These are phyloP conservation scores for Plantago elongata DNA, from an alignment of 257 asterid genomes.

Conservation along the genomic window DNA sequence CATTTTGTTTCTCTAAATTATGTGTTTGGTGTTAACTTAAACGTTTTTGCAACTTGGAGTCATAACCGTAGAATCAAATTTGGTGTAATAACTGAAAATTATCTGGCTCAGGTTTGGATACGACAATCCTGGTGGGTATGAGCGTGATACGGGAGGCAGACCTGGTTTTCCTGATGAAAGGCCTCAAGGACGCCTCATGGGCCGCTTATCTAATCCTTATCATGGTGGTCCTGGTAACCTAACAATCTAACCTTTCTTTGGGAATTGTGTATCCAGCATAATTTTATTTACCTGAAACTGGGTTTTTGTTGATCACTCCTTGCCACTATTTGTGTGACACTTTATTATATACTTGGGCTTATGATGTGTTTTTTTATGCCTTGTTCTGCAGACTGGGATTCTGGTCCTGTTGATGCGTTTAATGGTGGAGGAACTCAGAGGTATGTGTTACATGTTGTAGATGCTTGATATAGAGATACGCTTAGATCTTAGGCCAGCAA, in stretches of 20 bases:
- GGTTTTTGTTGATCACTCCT: background rate
- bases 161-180: constrained; percentile 83
- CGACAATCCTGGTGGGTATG: constrained; percentile 75
- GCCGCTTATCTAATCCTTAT: constrained; percentile 70
- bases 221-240: constrained; percentile 50
- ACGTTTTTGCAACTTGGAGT: background rate
- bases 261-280: no score
- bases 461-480: background rate
- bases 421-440: constrained; percentile 58
- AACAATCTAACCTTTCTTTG: background rate
- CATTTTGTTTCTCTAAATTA: background rate
- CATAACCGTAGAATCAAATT: constrained; percentile 6
- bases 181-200: constrained; percentile 74
- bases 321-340: background rate
- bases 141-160: constrained; percentile 82
- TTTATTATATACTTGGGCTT: constrained; percentile 2
- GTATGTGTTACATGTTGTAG: constrained; percentile 25
- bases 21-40: background rate
- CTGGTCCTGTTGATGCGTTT: constrained; percentile 73
- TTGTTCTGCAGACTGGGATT: constrained; percentile 67
- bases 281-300: background rate
- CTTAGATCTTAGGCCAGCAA: background rate
- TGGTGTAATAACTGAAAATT: background rate
- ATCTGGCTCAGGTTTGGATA: constrained; percentile 56
- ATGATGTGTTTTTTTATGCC: constrained; percentile 3